Evolutionary conservation across 2,329 filamentous ascomycete genomes (phyloP), one percentile per base, ranked within the genome.

Genomic region (Hypoxylon sp.): DNA sequence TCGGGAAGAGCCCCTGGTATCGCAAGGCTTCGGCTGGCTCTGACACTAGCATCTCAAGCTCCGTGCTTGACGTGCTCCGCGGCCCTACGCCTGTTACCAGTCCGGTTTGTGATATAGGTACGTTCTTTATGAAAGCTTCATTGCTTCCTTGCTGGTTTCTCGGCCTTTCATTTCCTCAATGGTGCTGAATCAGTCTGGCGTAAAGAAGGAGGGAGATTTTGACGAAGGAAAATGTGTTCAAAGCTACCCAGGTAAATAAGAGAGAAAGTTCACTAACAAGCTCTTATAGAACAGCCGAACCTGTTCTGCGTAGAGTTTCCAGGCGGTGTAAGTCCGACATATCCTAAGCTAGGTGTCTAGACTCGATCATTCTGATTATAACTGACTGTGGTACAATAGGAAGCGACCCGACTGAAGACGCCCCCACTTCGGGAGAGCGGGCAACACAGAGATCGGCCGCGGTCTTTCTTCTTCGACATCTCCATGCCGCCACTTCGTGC

Each of bases 371-470:
- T 14, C 27, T 46, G 32, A n/a, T 16, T 39, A 9, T 14, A n/a
- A 23, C 59, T 59, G 29, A 58, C 37, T 39, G 1, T 19, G 37
- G 16, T 14, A 7, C 2, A 37, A 19, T 51, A 85, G 84, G 83
- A 86, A 76, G 84, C 84, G 4, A 79, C 74, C n/a, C 79, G 83
- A 3, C 74, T 86, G 11, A 79, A 78, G 52, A 85, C 83, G 2
- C 84, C 84, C 1, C 82, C 82, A 0, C 70, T 83, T 19, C 77
- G 78, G 19, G 79, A 82, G 63, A 74, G 76, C 41, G 78, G 77
- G 7, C 73, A 74, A 12, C 78, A 78, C 47, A 77, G 78, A 5
- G 51, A 45, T 2, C 77, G 69, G 32, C 76, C 78, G 2, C 79
- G 81, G 4, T 78, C 76, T 3, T 82, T 84, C 69, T 84, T 85